Conservation (phyloP, 345 rosid genomes). For the Toxicodendron radicans region DNA sequence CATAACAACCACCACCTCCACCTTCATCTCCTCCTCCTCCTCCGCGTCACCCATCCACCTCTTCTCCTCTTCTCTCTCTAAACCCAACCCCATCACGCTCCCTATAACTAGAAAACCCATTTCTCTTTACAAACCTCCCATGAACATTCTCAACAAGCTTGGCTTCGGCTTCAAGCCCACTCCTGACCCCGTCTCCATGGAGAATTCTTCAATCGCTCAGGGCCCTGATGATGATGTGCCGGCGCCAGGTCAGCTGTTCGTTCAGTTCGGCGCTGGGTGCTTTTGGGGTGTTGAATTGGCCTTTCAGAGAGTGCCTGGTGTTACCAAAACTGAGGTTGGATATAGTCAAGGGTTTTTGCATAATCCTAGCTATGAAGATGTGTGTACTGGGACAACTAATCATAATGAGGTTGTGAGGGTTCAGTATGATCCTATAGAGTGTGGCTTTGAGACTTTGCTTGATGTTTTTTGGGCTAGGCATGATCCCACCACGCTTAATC, state of each 20-base stretch:
- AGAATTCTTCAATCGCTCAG: constrained; percentile 65
- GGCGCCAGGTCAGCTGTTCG: constrained; percentile 68
- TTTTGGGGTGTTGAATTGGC: constrained; percentile 96
- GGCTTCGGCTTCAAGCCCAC: constrained; percentile 60
- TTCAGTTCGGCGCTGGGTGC: constrained; percentile 94
- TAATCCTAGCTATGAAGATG: constrained; percentile 75
- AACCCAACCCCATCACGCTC: constrained; percentile 22
- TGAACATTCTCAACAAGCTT: constrained; percentile 90
- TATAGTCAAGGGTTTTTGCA: constrained; percentile 62
- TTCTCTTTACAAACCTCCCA: constrained; percentile 36
- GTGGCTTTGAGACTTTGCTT: constrained; percentile 66
- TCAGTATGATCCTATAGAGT: constrained; percentile 79
- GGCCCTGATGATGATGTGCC: constrained; percentile 75
- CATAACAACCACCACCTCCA: constrained; percentile 7
- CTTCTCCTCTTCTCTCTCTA: constrained; percentile 22
- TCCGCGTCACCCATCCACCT: constrained; percentile 19
- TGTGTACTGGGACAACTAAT: constrained; percentile 67
- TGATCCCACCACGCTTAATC: constrained; percentile 91
- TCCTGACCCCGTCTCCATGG: constrained; percentile 48
- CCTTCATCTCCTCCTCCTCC: constrained; percentile 11
- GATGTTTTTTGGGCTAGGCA: constrained; percentile 86
- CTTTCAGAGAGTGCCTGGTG: constrained; percentile 82
- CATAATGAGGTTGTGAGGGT: constrained; percentile 86
- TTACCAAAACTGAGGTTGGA: constrained; percentile 85
- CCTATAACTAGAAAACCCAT: constrained; percentile 17